Base-by-base conservation (phyloP, 306 rosid genomes). In the Begonia masoniana region DNA sequence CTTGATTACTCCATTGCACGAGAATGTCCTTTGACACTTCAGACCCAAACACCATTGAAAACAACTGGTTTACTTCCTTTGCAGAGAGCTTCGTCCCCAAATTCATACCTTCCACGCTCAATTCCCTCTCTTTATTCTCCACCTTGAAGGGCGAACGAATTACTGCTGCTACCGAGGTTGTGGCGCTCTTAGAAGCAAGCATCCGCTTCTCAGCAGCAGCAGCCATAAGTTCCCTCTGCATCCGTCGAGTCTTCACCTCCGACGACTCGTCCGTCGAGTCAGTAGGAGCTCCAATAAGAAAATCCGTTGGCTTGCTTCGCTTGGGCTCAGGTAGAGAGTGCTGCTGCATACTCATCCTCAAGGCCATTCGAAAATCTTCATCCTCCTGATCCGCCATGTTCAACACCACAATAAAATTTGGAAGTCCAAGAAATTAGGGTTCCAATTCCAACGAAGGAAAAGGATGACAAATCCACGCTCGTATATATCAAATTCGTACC, bases 301-400 rank as follows among this genome's bases (percentile, higher is more conserved):
- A 71, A 52, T 89, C 97, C 43, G 79, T 54, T 2, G 89, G 94
- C 69, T 85, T 89, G 62, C 84, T 85, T 9, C 97, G 81, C 82
- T 89, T 85, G 17, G 89, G 94, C 60, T 82, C 97, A 31, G 95
- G 97, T 16, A 80, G 74, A 10, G 79, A 66, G 43, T 67, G 66
- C 57, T 81, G 96, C 94, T 83, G 96, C 97, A 91, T 91, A 62
- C 97, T 91, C 86, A 85, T 85, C 76, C 84, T 66, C 56, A 85
- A 62, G 21, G 97, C 97, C 78, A 71, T 76, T 61, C 77, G 73
- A 58, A 91, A 75, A 60, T 91, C 97, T 21, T 89, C 97, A 9
- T 82, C 95, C 62, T 84, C 96, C 45, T 71, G 95, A 82, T 89
- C 88, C 82, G 79, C 94, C 97, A 91, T 91, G 24, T 21, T 21